Evolutionary conservation across 2,329 filamentous ascomycete genomes (phyloP).

Genomic region (Ceratocystis ficicola): DNA sequence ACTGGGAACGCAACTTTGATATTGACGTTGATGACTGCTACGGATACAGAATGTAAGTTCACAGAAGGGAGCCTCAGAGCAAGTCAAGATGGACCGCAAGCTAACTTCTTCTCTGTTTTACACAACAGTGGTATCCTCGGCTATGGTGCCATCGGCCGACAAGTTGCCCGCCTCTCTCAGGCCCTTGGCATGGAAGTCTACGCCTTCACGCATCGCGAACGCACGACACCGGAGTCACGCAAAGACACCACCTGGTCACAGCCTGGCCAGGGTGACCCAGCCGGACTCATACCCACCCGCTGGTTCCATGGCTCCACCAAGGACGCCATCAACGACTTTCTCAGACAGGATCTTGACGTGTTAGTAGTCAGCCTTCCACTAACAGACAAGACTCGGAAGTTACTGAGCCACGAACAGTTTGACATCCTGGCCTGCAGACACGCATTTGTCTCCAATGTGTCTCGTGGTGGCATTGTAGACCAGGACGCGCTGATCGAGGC

Average conservation of each 20-base stretch:
- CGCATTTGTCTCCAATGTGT: conserved; percentile 60
- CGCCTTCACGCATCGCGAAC: conserved; percentile 61
- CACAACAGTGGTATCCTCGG: conserved; percentile 40
- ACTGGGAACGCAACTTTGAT: conserved; percentile 32
- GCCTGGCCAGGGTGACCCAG: conserved; percentile 48
- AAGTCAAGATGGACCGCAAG: neutral
- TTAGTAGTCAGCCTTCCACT: conserved; percentile 42
- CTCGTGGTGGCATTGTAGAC: conserved; percentile 43
- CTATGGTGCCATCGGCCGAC: conserved; percentile 44
- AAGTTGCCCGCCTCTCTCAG: conserved; percentile 43
- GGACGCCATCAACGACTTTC: conserved; percentile 38
- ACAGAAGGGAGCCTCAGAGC: neutral
- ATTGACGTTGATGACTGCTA: conserved; percentile 34
- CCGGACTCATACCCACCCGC: conserved; percentile 37
- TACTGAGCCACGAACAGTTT: conserved; percentile 43
- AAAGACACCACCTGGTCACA: conserved; percentile 55
- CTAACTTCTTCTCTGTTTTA: neutral
- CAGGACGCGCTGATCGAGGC: conserved; percentile 49
- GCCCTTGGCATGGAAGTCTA: conserved; percentile 61
- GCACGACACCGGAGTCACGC: conserved; percentile 52
- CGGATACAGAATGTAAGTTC: conserved; percentile 38
- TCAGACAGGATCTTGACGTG: conserved; percentile 40
- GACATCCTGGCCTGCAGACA: conserved; percentile 34
- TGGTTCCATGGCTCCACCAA: conserved; percentile 40
- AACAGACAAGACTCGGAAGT: conserved; percentile 36